Base-by-base conservation (phyloP, 257 asterid species). In the Petrea volubilis region DNA sequence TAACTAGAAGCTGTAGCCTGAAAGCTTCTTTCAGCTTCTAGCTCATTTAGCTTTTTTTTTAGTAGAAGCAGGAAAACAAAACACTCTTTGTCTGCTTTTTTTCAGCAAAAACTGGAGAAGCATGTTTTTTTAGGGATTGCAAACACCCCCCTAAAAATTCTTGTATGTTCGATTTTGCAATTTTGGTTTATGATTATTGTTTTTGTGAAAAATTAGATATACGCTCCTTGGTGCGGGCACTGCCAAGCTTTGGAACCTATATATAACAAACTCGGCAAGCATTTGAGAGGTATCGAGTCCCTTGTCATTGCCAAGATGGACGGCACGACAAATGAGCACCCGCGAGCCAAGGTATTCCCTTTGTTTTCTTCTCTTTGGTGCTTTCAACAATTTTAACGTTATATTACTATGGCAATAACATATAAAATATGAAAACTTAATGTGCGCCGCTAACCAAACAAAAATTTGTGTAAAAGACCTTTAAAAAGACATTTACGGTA, bases 151-250 rank as follows among this genome's bases (percentile, higher is more conserved):
- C n/a, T n/a, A n/a, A n/a, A n/a, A n/a, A n/a, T n/a, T n/a, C n/a
- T n/a, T 1, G 9, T 38, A 38, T 38, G 24, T 53, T 52, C 13
- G 24, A 59, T 12, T 64, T 49, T n/a, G 31, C 11, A 36, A 33
- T 38, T 44, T 38, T 20, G 58, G 12, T 72, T 74, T 69, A 29
- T 69, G 34, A 46, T 51, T 51, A 55, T 72, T 57, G n/a, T 67
- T 33, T 24, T 67, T 40, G 33, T 14, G 56, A 47, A 75, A 77
- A n/a, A n/a, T n/a, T 46, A 93, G 98, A 64, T 94, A 73, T 89
- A 91, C 68, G 98, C 97, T 72, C 98, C 97, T 50, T 91, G 98
- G 97, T 94, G 97, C 28, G 97, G 97, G 33, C 97, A 94, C 68
- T 94, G 98, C 83, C 89, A 94, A 85, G 10, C 88, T 40, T 81